phyloP scores from a whole-genome alignment of 2,329 filamentous ascomycete genomes.

The Aschersonia sp. region DNA sequence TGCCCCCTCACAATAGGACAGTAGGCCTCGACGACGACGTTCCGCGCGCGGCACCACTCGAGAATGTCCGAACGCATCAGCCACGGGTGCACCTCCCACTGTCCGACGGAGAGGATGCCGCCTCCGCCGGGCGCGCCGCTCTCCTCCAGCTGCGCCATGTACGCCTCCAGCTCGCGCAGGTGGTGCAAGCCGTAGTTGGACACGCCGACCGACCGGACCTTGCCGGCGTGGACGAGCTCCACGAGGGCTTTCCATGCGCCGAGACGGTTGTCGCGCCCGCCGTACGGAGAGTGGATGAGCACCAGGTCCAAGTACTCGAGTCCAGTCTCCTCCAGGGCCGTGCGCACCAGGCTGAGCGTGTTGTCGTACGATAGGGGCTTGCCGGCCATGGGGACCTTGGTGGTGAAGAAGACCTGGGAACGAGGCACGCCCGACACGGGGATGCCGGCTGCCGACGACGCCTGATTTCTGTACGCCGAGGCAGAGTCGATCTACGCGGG shows the following conservation, averaged over 20 bases:
- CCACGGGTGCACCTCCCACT: slow-evolving; percentile 89
- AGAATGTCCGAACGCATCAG: slow-evolving; percentile 65
- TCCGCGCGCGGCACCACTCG: slow-evolving; percentile 55
- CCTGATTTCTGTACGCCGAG: slow-evolving; percentile 36
- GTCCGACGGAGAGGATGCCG: slow-evolving; percentile 67
- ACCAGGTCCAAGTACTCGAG: slow-evolving; percentile 55
- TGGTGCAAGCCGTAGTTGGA: slow-evolving; percentile 53
- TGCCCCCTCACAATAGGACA: slow-evolving; percentile 49
- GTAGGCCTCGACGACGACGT: slow-evolving; percentile 50
- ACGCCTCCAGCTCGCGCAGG: slow-evolving; percentile 42
- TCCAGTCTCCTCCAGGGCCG: slow-evolving; percentile 45
- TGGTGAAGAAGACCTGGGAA: slow-evolving; percentile 38
- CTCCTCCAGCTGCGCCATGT: slow-evolving; percentile 46
- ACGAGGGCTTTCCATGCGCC: slow-evolving; percentile 48
- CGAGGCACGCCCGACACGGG: slow-evolving; percentile 25
- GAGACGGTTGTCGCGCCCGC: slow-evolving; percentile 39
- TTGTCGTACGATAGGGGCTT: slow-evolving; percentile 40
- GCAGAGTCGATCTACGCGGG: slow-evolving; percentile 34
- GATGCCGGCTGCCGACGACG: slow-evolving; percentile 30
- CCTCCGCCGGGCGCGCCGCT: slow-evolving; percentile 45
- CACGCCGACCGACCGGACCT: slow-evolving; percentile 47
- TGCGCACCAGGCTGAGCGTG: slow-evolving; percentile 48
- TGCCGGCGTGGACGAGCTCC: slow-evolving; percentile 47
- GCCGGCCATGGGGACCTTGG: slow-evolving; percentile 33
- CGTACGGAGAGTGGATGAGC: slow-evolving; percentile 48